Conservation (phyloP, 495 filamentous ascomycete genomes). For the Trichocladium antarcticum region DNA sequence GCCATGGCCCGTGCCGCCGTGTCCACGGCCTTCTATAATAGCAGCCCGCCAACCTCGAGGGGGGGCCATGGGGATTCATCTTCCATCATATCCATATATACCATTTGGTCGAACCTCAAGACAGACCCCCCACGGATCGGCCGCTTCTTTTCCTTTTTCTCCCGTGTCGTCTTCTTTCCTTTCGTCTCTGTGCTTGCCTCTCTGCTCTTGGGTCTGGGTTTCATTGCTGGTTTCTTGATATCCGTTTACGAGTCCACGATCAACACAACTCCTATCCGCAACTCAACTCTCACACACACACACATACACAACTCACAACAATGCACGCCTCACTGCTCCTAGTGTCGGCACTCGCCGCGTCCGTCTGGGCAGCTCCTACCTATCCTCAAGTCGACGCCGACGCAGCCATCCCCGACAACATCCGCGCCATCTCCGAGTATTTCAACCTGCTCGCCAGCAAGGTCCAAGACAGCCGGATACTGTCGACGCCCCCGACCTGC, state of each 20-base stretch:
- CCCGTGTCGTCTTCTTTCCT: conserved; percentile 23
- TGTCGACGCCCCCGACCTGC: conserved; percentile 35
- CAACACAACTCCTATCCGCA: not conserved
- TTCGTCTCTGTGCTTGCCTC: conserved; percentile 16
- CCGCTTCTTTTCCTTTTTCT: conserved; percentile 26
- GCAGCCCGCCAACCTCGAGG: not conserved
- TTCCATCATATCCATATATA: conserved; percentile 15
- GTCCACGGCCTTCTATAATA: not conserved
- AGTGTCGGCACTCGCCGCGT: conserved; percentile 36
- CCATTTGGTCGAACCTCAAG: not conserved
- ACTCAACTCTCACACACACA: conserved; percentile 5
- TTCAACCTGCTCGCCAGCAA: conserved; percentile 43
- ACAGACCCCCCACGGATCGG: conserved; percentile 7
- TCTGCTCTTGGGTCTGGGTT: conserved; percentile 19
- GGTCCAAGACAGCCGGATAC: conserved; percentile 31
- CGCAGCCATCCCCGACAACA: conserved; percentile 25
- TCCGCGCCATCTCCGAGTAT: conserved; percentile 40
- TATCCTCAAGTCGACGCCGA: conserved; percentile 30
- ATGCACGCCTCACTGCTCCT: conserved; percentile 40
- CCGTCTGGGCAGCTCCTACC: conserved; percentile 39
- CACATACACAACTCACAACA: conserved; percentile 8
- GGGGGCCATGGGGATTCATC: not conserved
- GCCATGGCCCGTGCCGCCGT: not conserved
- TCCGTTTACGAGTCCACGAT: conserved; percentile 8
- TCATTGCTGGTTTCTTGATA: conserved; percentile 24